Percentiles rank a stretch among this genome's conserved stretches.
phyloP scores from a whole-genome alignment of 1,284 basidiomycete genomes.

The Papiliotrema fonsecae region DNA sequence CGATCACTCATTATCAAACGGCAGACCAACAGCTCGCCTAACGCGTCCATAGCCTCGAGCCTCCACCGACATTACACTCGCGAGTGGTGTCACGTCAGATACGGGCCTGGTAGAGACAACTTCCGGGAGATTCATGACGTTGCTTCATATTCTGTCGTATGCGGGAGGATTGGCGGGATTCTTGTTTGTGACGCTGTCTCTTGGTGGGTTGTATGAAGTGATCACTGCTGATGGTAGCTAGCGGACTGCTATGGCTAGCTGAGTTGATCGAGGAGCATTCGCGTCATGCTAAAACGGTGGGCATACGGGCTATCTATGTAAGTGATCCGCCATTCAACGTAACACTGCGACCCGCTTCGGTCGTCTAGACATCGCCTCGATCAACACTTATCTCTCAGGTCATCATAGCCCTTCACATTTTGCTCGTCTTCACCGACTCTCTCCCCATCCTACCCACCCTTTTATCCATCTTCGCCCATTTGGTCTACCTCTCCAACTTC shows the following conservation, averaged over 20 bases:
- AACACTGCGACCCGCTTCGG: too few relatives aligned
- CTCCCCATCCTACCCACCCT: slow-evolving; percentile 67
- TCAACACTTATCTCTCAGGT: slow-evolving; percentile 51
- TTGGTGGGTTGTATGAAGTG: slow-evolving; percentile 54
- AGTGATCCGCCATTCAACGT: too few relatives aligned
- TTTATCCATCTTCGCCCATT: slow-evolving; percentile 76
- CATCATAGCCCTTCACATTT: slow-evolving; percentile 68
- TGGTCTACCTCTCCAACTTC: slow-evolving; percentile 88
- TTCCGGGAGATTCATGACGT: slow-evolving; percentile 21
- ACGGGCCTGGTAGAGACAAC: too few relatives aligned
- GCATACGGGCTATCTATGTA: slow-evolving; percentile 79
- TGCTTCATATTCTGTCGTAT: slow-evolving; percentile 53
- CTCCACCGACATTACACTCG: too few relatives aligned
- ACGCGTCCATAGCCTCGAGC: too few relatives aligned
- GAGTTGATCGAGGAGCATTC: slow-evolving; percentile 93
- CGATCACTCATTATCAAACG: too few relatives aligned
- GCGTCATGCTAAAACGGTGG: slow-evolving; percentile 67
- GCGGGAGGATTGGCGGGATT: slow-evolving; percentile 63
- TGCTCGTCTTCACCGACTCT: slow-evolving; percentile 73
- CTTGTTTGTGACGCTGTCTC: slow-evolving; percentile 70
- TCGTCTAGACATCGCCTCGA: neutral
- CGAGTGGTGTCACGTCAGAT: too few relatives aligned
- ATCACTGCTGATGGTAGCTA: slow-evolving; percentile 56
- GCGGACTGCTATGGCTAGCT: slow-evolving; percentile 84
- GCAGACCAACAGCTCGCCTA: too few relatives aligned